Conservation (phyloP, 2,329 filamentous ascomycete species). For the Aspergillus pseudoterreus region DNA sequence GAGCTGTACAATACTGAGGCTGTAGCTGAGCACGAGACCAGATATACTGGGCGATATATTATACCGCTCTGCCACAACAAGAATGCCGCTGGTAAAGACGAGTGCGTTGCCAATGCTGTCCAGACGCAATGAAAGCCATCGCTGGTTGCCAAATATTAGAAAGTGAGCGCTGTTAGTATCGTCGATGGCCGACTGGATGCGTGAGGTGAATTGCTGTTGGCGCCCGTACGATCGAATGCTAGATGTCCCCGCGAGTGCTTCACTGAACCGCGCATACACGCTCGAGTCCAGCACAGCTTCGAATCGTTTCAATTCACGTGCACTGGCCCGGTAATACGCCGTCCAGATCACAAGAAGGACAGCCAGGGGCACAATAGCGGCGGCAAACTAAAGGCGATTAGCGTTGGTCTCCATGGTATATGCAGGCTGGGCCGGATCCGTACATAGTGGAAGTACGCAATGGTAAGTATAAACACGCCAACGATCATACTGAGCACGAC, state of each 20-base stretch:
- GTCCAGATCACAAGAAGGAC: slow-evolving; percentile 77
- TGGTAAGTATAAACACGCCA: slow-evolving; percentile 82
- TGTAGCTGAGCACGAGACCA: slow-evolving; percentile 88
- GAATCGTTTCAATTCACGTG: slow-evolving; percentile 89
- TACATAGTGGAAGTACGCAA: slow-evolving; percentile 82
- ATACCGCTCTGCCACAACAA: slow-evolving; percentile 90
- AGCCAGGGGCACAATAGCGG: slow-evolving; percentile 66
- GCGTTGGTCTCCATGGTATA: not conserved
- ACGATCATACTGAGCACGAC: slow-evolving; percentile 72
- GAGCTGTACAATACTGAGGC: slow-evolving; percentile 70
- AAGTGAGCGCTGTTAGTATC: slow-evolving; percentile 94
- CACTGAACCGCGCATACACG: slow-evolving; percentile 87
- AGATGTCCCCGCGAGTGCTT: slow-evolving; percentile 73
- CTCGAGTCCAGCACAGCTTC: slow-evolving; percentile 82
- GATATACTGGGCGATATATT: slow-evolving; percentile 77
- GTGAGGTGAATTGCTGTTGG: slow-evolving; percentile 66
- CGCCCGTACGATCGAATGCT: slow-evolving; percentile 89
- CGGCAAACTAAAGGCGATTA: slow-evolving; percentile 53
- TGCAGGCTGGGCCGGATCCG: slow-evolving; percentile 11
- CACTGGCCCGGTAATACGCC: slow-evolving; percentile 84
- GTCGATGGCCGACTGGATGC: slow-evolving; percentile 72
- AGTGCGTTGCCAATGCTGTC: slow-evolving; percentile 80
- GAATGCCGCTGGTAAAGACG: slow-evolving; percentile 81
- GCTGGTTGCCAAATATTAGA: slow-evolving; percentile 89
- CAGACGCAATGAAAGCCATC: slow-evolving; percentile 83